Evolutionary conservation across 306 rosid genomes (phyloP), one percentile per base, ranked within the genome.

Genomic region (Sicyos baderoa): DNA sequence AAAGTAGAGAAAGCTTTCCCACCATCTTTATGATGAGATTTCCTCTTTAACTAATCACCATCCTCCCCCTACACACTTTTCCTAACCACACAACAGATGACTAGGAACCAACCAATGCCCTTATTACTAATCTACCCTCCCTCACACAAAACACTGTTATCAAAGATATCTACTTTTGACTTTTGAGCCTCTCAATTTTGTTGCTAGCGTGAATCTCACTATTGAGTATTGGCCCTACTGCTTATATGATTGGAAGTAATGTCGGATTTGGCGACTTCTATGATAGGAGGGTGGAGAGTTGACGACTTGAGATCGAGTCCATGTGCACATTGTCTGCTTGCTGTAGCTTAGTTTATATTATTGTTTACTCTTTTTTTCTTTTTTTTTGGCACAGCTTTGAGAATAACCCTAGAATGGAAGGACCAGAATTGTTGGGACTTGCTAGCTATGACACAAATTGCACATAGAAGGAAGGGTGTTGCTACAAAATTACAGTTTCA

Each of bases 401-500:
- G 80, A 86, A 89, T 60, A 92, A 92, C 82, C 95, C 81, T 60
- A 87, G 95, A 42, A 79, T 92, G 75, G 98, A 89, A 85, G 96
- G 96, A 57, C 96, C 98, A 11, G 96, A 92, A 81, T 80, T 92
- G 87, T 73, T 87, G 86, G 96, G 98, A 69, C 96, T 89, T 3
- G 98, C 89, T 68, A 86, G 85, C 75, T 92, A 92, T 6, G 98
- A 92, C 79, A 92, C 96, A 68, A 86, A 89, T 87, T 92, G 98
- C 91, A 80, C 85, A 10, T 92, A 85, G 90, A 61, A 16, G 50
- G 50, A 25, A 55, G 74, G 27, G 8, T 50, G 77, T 71, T 64
- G 85, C 68, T 21, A 70, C 70, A 78, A 83, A 74, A 66, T 75
- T 79, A 56, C 71, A 65, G 71, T 64, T 79, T 55, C 57, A 68